Evolutionary conservation across 148 eudicot species (phyloP).

Genomic region (Nepenthes mirabilis): DNA sequence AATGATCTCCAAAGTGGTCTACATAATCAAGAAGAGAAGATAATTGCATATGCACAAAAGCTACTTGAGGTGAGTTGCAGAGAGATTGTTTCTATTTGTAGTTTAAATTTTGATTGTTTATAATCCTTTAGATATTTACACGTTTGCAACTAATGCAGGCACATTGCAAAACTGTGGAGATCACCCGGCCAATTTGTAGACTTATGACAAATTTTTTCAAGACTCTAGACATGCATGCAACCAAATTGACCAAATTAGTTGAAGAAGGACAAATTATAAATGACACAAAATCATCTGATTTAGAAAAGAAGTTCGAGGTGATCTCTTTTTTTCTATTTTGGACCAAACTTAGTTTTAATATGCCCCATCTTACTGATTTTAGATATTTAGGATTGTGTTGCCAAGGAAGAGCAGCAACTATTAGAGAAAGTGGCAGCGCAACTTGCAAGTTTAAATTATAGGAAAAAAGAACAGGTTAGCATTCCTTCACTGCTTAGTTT

Average conservation of each 20-base stretch:
- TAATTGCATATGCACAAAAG: constrained; percentile 54
- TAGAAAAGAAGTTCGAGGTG: constrained; percentile 92
- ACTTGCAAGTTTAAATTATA: constrained; percentile 84
- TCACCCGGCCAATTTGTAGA: constrained; percentile 69
- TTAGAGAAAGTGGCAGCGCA: constrained; percentile 85
- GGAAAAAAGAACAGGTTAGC: constrained; percentile 84
- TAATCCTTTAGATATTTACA: background rate
- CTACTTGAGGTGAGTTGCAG: constrained; percentile 57
- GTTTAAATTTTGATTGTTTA: background rate
- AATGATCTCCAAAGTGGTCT: constrained; percentile 74
- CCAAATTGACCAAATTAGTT: constrained; percentile 61
- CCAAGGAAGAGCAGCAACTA: constrained; percentile 71
- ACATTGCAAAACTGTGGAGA: constrained; percentile 73
- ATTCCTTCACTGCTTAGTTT: background rate
- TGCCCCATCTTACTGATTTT: constrained; percentile 1
- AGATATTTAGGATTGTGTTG: constrained; percentile 69
- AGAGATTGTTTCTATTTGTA: background rate
- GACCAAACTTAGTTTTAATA: constrained; percentile 1
- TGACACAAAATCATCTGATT: constrained; percentile 64
- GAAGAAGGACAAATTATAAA: constrained; percentile 68
- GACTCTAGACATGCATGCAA: constrained; percentile 70
- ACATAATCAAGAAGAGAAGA: constrained; percentile 60
- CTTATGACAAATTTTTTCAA: constrained; percentile 56
- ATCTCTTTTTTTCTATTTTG: constrained; percentile 3
- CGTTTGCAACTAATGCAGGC: constrained; percentile 34